Evolutionary conservation across 2,329 filamentous ascomycete species (phyloP), one percentile per base, ranked within the genome.

Genomic region (Ophiostoma ips): DNA sequence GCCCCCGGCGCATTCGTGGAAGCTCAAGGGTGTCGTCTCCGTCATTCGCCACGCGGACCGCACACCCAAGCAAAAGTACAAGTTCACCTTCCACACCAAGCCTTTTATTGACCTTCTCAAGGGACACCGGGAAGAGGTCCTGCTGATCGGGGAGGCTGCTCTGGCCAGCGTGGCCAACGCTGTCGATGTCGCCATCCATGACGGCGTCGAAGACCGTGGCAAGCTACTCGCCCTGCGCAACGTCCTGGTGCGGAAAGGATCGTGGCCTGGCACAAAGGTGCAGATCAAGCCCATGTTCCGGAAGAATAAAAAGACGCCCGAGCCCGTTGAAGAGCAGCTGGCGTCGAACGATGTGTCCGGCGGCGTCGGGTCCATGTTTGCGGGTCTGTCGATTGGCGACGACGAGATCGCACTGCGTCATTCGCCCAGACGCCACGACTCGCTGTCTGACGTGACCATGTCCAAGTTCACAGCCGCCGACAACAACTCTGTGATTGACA

Each of bases 281-380:
- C 92, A 98, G 66, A 96, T 98, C 63, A 98, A 98, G 66, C 92
- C 92, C 10, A 95, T 98, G 88, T 98, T 98, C 66, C 81, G 89
- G 48, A 95, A 90, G 68, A 82, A 87, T 60, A 87, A 81, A 60
- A 76, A 80, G 3, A 77, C 80, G 2, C 77, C 84, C 47, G 77
- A 55, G 12, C 52, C 62, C 2, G 61, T 66, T 4, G 62, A 66
- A 12, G 69, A 70, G 52, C 61, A 59, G 31, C 53, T 59, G 21
- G 56, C 65, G 31, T 60, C 66, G 12, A 35, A 37, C 36, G 35
- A 46, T 6, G 44, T 43, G 24, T 43, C 24, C 3, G 50, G 35
- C 18, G 13, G 43, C 15, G n/a, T n/a, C n/a, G n/a, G n/a, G n/a
- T n/a, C n/a, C n/a, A n/a, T n/a, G n/a, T n/a, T n/a, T n/a, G n/a